Evolutionary conservation across 345 rosid species (phyloP).

Genomic region (Erodium maritimum): DNA sequence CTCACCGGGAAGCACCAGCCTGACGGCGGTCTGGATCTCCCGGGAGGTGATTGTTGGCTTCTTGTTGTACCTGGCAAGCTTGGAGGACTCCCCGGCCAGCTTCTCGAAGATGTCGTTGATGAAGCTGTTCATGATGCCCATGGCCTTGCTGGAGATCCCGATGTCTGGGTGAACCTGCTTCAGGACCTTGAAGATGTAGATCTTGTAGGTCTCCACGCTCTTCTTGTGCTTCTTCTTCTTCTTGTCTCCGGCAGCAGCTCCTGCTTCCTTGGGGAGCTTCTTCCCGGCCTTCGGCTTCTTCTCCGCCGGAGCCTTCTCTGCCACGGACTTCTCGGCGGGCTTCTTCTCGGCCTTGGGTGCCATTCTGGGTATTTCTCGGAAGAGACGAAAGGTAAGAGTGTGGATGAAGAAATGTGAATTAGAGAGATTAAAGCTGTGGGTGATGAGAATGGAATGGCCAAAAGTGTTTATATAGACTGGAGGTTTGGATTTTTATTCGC

Average conservation of each 20-base stretch:
- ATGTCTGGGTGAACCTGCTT: no score
- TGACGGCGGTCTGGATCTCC: conserved; percentile 62
- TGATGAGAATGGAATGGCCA: no score
- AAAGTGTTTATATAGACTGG: no score
- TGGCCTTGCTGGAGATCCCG: no score
- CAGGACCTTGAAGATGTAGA: no score
- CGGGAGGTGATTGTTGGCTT: conserved; percentile 64
- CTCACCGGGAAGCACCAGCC: conserved; percentile 57
- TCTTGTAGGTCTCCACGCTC: conserved; percentile 56
- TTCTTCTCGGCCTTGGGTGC: conserved; percentile 51
- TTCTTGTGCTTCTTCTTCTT: conserved; percentile 47
- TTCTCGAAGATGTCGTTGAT: conserved; percentile 35
- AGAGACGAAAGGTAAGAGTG: neutral
- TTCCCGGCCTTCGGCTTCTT: no score
- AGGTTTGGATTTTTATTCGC: no score
- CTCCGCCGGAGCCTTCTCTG: no score
- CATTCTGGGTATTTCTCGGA: conserved; percentile 8
- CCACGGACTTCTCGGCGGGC: no score
- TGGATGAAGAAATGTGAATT: no score
- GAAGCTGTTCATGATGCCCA: no score
- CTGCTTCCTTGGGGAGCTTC: conserved; percentile 36
- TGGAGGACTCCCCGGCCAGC: conserved; percentile 47
- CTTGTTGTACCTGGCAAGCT: conserved; percentile 56
- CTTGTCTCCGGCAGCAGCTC: conserved; percentile 32
- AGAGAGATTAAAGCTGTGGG: no score